Evolutionary conservation across 345 rosid genomes (phyloP).

Genomic region (rapeseed (Brassica napus)): Da-Ae NC_063441.1:11591001-11591500

Average conservation of each 20-base stretch:
- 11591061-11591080: constrained; percentile 6
- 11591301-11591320: constrained; percentile 39
- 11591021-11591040: constrained; percentile 42
- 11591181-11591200: constrained; percentile 40
- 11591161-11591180: constrained; percentile 41
- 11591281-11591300: constrained; percentile 8
- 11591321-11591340: constrained; percentile 35
- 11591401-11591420: constrained; percentile 48
- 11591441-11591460: constrained; percentile 47
- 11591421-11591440: constrained; percentile 44
- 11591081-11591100: neutral
- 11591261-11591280: neutral
- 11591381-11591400: constrained; percentile 39
- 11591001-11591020: constrained; percentile 46
- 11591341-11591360: constrained; percentile 46
- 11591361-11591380: constrained; percentile 40
- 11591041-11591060: constrained; percentile 33
- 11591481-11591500: constrained; percentile 17
- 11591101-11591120: neutral
- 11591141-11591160: constrained; percentile 37
- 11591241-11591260: constrained; percentile 38
- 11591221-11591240: constrained; percentile 53
- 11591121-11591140: constrained; percentile 37
- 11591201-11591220: constrained; percentile 33
- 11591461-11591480: constrained; percentile 41